Evolutionary conservation across 192 early-diverging fungal genomes (phyloP), one percentile per base, ranked within the genome.

Genomic region (Oehlia diaphana): DNA sequence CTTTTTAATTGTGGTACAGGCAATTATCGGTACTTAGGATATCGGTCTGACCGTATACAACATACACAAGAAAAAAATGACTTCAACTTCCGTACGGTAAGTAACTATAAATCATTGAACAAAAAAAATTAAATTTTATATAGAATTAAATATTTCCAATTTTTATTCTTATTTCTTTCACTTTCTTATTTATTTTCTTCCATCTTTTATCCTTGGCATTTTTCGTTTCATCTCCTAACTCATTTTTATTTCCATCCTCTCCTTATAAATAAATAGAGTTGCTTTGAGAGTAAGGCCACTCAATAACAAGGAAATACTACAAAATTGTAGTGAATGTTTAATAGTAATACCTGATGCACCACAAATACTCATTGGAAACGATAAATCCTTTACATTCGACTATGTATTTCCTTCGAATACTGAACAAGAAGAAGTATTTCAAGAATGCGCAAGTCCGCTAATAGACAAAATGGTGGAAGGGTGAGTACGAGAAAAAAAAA

Each of bases 241-340:
- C 53, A 42, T 16, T 50, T 39, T 44, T 19, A 67, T 71, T 9
- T 63, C 37, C 67, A 12, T 31, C 31, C 31, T 31, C 33, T 10
- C n/a, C 42, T 2, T 31, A 31, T 31, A 31, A n/a, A 31, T 31
- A 31, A 31, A 35, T 35, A 35, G 35, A 37, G 95, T 96, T 49
- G 94, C 92, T 19, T 83, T 96, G 64, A 90, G 95, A 65, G 89
- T 95, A 44, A 88, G 95, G 35, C 95, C 94, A 47, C 85, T 95
- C 44, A 92, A 85, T 63, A 83, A 88, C 21, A 94, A 95, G 81
- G 95, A 96, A 81, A 80, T 84, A 26, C 87, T 92, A 6, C 86
- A 82, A 71, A 90, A 89, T 81, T 88, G 89, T 70, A 85, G 79
- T 21, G 91, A 90, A 82, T 91, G 89, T 39, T 81, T 91, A 66